These are phyloP conservation scores for Eustoma russellianum DNA, from an alignment of 257 asterid genomes.

Conservation along the genomic window DNA sequence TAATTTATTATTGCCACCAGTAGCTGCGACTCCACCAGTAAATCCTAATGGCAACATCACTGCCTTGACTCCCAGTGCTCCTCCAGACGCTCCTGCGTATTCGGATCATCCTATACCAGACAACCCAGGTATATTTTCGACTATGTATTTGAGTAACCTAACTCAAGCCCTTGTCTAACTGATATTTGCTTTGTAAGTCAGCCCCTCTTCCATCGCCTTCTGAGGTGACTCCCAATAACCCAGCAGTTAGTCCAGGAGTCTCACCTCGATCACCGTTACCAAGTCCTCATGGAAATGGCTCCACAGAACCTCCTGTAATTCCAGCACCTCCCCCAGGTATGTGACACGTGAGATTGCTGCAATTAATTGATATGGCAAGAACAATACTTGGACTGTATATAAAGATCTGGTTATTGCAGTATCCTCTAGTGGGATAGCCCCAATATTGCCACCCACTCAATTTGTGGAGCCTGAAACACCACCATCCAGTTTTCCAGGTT, in stretches of 20 bases:
- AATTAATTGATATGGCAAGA: neutral
- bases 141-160: no score
- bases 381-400: neutral
- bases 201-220: slow-evolving; percentile 41
- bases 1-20: slow-evolving; percentile 25
- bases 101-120: slow-evolving; percentile 33
- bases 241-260: slow-evolving; percentile 24
- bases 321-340: slow-evolving; percentile 44
- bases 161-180: slow-evolving; percentile 16
- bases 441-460: slow-evolving; percentile 11
- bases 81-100: slow-evolving; percentile 17
- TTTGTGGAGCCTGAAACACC: slow-evolving; percentile 9
- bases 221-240: slow-evolving; percentile 32
- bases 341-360: neutral
- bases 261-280: slow-evolving; percentile 33
- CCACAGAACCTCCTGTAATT: slow-evolving; percentile 28
- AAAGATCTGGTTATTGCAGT: slow-evolving; percentile 2
- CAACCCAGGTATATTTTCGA: slow-evolving; percentile 45
- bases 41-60: slow-evolving; percentile 13
- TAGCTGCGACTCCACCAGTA: slow-evolving; percentile 23
- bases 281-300: slow-evolving; percentile 26
- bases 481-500: slow-evolving; percentile 24
- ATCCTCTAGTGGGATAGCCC: slow-evolving; percentile 12
- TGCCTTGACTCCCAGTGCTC: slow-evolving; percentile 36
- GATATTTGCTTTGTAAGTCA: slow-evolving; percentile 27